Evolutionary conservation across 441 rosid genomes (phyloP).

Genomic region (Pelargonium fulgidum): DNA sequence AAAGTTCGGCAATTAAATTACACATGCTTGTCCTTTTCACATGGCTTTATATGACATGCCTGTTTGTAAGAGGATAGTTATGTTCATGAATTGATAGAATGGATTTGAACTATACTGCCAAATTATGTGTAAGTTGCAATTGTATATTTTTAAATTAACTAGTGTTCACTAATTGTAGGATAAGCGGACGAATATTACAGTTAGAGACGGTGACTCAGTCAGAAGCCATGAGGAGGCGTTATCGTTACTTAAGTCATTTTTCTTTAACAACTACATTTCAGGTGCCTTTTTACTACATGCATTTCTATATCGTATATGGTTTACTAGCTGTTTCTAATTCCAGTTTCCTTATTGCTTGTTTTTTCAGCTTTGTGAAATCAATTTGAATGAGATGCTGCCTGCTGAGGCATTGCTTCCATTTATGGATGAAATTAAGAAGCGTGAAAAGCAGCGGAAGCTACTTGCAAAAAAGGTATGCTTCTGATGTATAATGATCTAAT

Average conservation of each 20-base stretch:
- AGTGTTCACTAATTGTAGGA: conserved; percentile 36
- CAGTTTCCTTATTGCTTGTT: conserved; percentile 6
- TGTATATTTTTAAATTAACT: conserved; percentile 8
- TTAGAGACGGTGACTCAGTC: conserved; percentile 81
- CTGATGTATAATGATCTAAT: background rate
- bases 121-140: background rate
- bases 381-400: conserved; percentile 59
- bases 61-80: no score
- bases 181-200: conserved; percentile 71
- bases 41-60: background rate
- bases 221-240: conserved; percentile 74
- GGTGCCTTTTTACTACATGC: conserved; percentile 30
- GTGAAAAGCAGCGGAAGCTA: conserved; percentile 73
- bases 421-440: conserved; percentile 83
- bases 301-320: conserved; percentile 3
- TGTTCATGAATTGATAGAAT: no score
- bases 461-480: conserved; percentile 58
- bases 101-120: no score
- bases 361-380: conserved; percentile 87
- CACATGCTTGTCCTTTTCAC: background rate
- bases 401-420: conserved; percentile 64
- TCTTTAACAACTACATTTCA: conserved; percentile 80
- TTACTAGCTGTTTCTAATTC: conserved; percentile 11
- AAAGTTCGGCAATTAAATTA: background rate
- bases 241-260: conserved; percentile 84